A percentile compares a stretch with the other conserved stretches of the same genome.
Evolutionary conservation across 805 yeast species (phyloP).

Genomic region (Candida coleopterorum): DNA sequence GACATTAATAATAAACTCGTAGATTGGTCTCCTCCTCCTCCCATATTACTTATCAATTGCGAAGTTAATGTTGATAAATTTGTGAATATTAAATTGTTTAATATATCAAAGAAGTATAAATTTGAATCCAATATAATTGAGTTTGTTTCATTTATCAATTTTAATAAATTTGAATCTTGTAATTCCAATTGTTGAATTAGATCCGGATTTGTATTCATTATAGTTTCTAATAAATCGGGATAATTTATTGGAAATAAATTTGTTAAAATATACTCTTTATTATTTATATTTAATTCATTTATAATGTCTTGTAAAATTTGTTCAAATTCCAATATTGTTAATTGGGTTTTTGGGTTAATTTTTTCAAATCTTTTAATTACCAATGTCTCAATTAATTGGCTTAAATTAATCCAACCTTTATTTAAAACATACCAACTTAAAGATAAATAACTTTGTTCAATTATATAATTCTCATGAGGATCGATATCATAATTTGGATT

Average conservation of each 20-base stretch:
- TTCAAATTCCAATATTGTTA: conserved; percentile 59
- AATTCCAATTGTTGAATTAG: conserved; percentile 32
- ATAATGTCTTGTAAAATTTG: conserved; percentile 18
- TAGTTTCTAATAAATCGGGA: conserved; percentile 39
- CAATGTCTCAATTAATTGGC: conserved; percentile 46
- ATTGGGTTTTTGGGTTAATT: conserved; percentile 68
- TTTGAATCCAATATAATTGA: conserved; percentile 29
- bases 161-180: conserved; percentile 31
- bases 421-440: conserved; percentile 93
- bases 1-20: conserved; percentile 6
- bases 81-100: conserved; percentile 27
- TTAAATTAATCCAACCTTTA: conserved; percentile 69
- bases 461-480: conserved; percentile 41
- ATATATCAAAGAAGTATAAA: conserved; percentile 26
- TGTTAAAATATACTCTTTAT: conserved; percentile 14
- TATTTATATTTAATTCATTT: conserved; percentile 15
- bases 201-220: conserved; percentile 45
- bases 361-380: conserved; percentile 59
- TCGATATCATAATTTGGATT: conserved; percentile 8
- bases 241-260: conserved; percentile 34
- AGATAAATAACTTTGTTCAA: conserved; percentile 79
- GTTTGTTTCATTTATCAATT: conserved; percentile 43
- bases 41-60: conserved; percentile 25
- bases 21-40: too few relatives aligned
- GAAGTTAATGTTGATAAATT: conserved; percentile 32